Percentiles rank a stretch among this genome's conserved stretches.
Evolutionary conservation across 129 eudicot genomes (phyloP).

Genomic region (Centaurea solstitialis): DNA sequence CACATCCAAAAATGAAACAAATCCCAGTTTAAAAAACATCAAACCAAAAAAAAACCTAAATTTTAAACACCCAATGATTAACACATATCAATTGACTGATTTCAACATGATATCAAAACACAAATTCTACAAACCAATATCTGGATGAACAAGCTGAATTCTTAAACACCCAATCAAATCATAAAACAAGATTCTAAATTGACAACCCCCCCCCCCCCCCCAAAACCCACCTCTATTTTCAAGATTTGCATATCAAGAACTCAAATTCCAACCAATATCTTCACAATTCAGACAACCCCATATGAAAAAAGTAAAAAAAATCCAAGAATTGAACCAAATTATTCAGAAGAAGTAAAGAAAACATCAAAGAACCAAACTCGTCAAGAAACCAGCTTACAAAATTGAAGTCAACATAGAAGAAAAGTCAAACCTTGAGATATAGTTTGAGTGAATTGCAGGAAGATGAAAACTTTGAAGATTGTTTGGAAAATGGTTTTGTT

Average conservation of each 20-base stretch:
- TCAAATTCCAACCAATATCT: background rate
- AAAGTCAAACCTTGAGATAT: conserved; percentile 27
- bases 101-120: background rate
- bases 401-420: conserved; percentile 29
- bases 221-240: background rate
- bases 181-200: conserved; percentile 1
- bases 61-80: background rate
- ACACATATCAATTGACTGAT: background rate
- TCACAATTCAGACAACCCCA: conserved; percentile 7
- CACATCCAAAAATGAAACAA: conserved; percentile 12
- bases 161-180: conserved; percentile 21
- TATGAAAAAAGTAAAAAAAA: background rate
- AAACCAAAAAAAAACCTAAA: conserved; percentile 15
- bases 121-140: background rate
- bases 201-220: background rate
- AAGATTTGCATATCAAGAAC: conserved; percentile 7
- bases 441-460: background rate
- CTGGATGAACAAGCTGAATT: background rate
- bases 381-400: conserved; percentile 8
- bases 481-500: background rate
- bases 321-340: background rate
- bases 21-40: conserved; percentile 17
- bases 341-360: background rate
- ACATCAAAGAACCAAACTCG: background rate
- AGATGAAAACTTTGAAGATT: conserved; percentile 9